These are phyloP conservation scores for Magnaporthiopsis incrustans DNA, from an alignment of 2,329 filamentous ascomycete species.

Conservation along the genomic window DNA sequence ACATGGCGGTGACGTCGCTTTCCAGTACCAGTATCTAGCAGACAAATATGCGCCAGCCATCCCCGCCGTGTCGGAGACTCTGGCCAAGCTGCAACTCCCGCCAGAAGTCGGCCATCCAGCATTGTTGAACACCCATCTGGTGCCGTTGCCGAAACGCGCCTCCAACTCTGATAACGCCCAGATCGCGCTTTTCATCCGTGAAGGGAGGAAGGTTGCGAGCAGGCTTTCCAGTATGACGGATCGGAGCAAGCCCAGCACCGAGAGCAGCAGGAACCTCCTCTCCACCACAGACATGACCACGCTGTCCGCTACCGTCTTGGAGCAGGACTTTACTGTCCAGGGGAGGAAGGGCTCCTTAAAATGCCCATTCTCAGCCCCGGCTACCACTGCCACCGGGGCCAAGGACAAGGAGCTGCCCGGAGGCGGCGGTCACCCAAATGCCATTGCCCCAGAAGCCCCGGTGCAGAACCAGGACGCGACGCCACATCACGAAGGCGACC, in stretches of 20 bases:
- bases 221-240: slow-evolving; percentile 40
- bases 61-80: slow-evolving; percentile 57
- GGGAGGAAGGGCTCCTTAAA: slow-evolving; percentile 71
- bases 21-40: slow-evolving; percentile 55
- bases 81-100: slow-evolving; percentile 59
- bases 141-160: slow-evolving; percentile 46
- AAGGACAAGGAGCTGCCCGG: background rate
- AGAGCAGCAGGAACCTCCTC: slow-evolving; percentile 39
- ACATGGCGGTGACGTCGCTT: background rate
- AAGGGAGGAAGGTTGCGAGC: slow-evolving; percentile 52
- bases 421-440: slow-evolving; percentile 15
- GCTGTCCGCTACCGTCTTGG: slow-evolving; percentile 55
- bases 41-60: slow-evolving; percentile 60
- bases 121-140: slow-evolving; percentile 38
- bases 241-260: slow-evolving; percentile 39
- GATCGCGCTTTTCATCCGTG: slow-evolving; percentile 54
- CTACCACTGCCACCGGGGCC: slow-evolving; percentile 14
- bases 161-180: slow-evolving; percentile 41
- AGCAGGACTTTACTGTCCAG: slow-evolving; percentile 84
- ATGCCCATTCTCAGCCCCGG: slow-evolving; percentile 65
- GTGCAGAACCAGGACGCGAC: slow-evolving; percentile 26
- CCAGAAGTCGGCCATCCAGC: slow-evolving; percentile 40
- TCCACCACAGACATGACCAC: slow-evolving; percentile 42
- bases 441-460: slow-evolving; percentile 15
- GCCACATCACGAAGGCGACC: slow-evolving; percentile 45